These are phyloP conservation scores for Sanghuangporus weigelae DNA, from an alignment of 1,284 basidiomycete genomes.

Conservation along the genomic window DNA sequence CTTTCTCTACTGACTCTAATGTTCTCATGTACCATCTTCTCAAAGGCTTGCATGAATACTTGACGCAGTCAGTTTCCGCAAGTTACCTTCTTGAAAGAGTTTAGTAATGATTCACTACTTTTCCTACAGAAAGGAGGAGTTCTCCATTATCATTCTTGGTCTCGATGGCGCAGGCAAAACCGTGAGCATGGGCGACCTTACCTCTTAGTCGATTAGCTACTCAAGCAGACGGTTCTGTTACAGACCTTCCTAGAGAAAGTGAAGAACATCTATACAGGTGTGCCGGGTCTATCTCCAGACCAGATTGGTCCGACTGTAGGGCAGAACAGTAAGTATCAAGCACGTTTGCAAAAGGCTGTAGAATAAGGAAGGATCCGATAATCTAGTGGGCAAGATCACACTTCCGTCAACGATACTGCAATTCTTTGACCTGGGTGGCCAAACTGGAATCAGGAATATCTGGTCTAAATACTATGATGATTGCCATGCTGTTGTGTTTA, in stretches of 20 bases:
- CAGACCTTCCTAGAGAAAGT: conserved; percentile 90
- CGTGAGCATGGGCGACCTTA: conserved; percentile 36
- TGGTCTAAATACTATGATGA: conserved; percentile 94
- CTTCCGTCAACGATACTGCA: conserved; percentile 88
- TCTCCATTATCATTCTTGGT: conserved; percentile 89
- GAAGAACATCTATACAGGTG: conserved; percentile 85
- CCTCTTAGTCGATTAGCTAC: conserved; percentile 1
- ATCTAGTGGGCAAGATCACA: conserved; percentile 81
- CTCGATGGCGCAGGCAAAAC: conserved; percentile 90
- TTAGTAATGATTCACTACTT: not conserved
- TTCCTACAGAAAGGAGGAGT: conserved; percentile 76
- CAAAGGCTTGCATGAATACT: conserved; percentile 82
- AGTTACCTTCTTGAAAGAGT: conserved; percentile 15
- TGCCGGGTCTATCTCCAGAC: conserved; percentile 77
- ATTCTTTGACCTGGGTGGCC: conserved; percentile 93
- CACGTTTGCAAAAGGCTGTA: too few species aligned
- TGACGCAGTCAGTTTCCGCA: conserved; percentile 65
- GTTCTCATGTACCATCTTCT: conserved; percentile 81
- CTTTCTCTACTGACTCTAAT: conserved; percentile 1
- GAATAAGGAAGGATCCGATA: not conserved
- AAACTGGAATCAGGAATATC: conserved; percentile 85
- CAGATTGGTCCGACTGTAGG: conserved; percentile 93
- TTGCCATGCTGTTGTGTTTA: conserved; percentile 90
- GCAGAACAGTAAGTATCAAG: conserved; percentile 73
- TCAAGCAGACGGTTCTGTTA: conserved; percentile 6